phyloP scores from a whole-genome alignment of 805 yeast species.

The Komagataella ulmi region DNA sequence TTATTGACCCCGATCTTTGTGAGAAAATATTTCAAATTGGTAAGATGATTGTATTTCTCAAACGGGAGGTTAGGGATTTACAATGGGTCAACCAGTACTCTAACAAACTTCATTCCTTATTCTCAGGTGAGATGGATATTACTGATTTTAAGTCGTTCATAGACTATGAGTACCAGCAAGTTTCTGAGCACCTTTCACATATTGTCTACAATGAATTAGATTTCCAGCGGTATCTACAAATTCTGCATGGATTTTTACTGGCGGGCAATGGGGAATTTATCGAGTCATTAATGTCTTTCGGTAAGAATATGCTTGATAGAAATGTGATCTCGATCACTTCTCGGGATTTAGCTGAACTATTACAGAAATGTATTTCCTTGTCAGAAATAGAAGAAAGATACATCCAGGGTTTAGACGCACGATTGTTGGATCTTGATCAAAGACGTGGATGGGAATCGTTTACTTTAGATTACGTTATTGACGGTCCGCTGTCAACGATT shows the following conservation, averaged over 20 bases:
- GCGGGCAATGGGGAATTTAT: conserved; percentile 76
- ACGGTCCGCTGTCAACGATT: conserved; percentile 37
- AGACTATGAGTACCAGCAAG: conserved; percentile 33
- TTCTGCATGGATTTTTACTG: conserved; percentile 52
- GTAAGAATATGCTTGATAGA: conserved; percentile 36
- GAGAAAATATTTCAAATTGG: conserved; percentile 54
- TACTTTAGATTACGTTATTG: conserved; percentile 61
- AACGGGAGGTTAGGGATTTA: conserved; percentile 50
- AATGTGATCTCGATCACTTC: conserved; percentile 55
- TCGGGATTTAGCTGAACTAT: conserved; percentile 47
- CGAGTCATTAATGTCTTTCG: conserved; percentile 45
- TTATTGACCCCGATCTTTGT: conserved; percentile 25
- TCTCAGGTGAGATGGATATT: background rate
- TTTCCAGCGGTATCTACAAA: conserved; percentile 39
- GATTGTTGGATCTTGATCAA: conserved; percentile 62
- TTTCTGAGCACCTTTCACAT: conserved; percentile 34
- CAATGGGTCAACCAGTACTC: conserved; percentile 41
- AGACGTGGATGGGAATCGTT: conserved; percentile 85
- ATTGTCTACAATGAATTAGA: conserved; percentile 35
- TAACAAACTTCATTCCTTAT: background rate
- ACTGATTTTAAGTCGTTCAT: conserved; percentile 11
- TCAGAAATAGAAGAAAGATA: conserved; percentile 35
- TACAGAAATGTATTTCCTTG: conserved; percentile 48
- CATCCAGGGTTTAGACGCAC: conserved; percentile 59
- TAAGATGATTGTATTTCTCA: conserved; percentile 50